Evolutionary conservation across 495 filamentous ascomycete genomes (phyloP).

Genomic region (Lasiosphaeris hirsuta): DNA sequence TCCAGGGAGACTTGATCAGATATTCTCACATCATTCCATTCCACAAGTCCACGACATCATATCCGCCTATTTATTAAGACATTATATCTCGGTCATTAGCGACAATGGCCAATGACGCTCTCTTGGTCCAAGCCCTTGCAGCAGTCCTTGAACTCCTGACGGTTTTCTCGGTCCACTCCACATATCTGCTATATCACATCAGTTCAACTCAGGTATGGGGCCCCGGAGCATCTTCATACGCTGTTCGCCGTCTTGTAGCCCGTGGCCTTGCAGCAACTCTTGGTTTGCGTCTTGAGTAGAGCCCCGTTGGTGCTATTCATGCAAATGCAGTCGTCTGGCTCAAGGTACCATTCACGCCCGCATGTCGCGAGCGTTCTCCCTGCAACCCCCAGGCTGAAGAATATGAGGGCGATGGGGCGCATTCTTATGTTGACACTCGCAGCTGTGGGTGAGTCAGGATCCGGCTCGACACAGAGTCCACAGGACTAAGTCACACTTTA

Average conservation of each 20-base stretch:
- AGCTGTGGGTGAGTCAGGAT: background rate
- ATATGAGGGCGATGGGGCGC: slow-evolving; percentile 5
- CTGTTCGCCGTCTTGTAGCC: slow-evolving; percentile 25
- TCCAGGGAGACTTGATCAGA: too few relatives aligned
- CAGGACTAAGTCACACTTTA: background rate
- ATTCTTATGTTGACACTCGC: slow-evolving; percentile 9
- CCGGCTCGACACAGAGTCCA: background rate
- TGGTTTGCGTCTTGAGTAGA: slow-evolving; percentile 23
- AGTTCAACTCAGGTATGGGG: background rate
- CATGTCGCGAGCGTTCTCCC: slow-evolving; percentile 19
- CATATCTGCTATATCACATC: slow-evolving; percentile 21
- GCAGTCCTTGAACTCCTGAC: slow-evolving; percentile 32
- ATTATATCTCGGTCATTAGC: slow-evolving; percentile 19
- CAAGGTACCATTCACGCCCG: slow-evolving; percentile 24
- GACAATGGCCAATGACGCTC: slow-evolving; percentile 35
- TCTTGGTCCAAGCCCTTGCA: slow-evolving; percentile 33
- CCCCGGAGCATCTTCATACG: slow-evolving; percentile 6
- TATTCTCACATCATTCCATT: too few relatives aligned
- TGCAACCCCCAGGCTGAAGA: slow-evolving; percentile 14
- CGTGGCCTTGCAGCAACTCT: slow-evolving; percentile 18
- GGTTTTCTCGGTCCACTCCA: slow-evolving; percentile 22
- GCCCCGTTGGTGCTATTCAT: slow-evolving; percentile 29
- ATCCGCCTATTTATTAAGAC: too few relatives aligned
- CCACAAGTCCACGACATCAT: too few relatives aligned
- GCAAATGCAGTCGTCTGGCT: slow-evolving; percentile 34